Base-by-base conservation (phyloP, 306 rosid species). In the Acacia acuminata region DNA sequence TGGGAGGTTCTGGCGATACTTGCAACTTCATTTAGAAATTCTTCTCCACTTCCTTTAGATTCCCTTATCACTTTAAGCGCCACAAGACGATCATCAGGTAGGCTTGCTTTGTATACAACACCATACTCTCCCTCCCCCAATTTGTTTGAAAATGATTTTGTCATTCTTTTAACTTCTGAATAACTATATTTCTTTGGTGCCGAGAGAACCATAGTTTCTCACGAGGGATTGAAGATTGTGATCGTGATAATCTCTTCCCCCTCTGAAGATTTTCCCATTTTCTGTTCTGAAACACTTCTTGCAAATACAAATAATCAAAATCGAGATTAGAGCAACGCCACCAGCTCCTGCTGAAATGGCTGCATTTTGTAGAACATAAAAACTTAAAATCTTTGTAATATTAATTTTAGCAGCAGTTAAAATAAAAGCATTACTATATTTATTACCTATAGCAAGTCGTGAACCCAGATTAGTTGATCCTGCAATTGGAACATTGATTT, bases 91-190 rank as follows among this genome's bases (percentile, higher is more conserved):
- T 40, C 69, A 63, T 63, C 69, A 25, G 40, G 40, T 63, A 25
- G 40, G 40, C 19, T 63, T 27, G 69, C 69, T 63, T 63, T 63
- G 20, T 63, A 64, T 14, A 64, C 70, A 27, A 64, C 70, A 64
- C 70, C 70, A 15, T 64, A 64, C 2, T 43, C 70, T 64, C 70
- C 70, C 15, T 64, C 20, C 0, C 70, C 70, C 7, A 64, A 6
- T 64, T 27, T 64, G 70, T 27, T 15, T 64, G 70, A 64, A 32
- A 30, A 64, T 10, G 70, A 64, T 16, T 64, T 64, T 27, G 70
- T 64, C 70, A 64, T 64, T 32, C n/a, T 64, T 30, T 64, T 64
- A n/a, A 64, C 70, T 64, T 64, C 43, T 64, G 70, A 30, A 32
- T 64, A 64, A 13, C 40, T 32, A 32, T 64, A 64, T 14, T 15